phyloP scores from a whole-genome alignment of 202 grass and related monocot species.

The Saccharum hybrid region DNA sequence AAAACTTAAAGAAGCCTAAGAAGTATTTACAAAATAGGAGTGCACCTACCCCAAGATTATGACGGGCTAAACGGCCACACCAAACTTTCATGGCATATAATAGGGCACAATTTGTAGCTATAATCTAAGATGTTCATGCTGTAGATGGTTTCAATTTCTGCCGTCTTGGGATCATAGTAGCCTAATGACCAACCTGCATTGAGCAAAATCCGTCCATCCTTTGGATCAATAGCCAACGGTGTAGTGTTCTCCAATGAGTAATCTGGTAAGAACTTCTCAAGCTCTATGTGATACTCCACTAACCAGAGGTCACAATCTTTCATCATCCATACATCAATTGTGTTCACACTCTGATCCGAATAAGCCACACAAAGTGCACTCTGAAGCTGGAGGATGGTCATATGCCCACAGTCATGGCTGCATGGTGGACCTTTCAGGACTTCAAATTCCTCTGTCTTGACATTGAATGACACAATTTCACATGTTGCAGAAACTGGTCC shows the following conservation, averaged over 20 bases:
- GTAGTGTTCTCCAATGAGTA: conserved; percentile 10
- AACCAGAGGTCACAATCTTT: conserved; percentile 19
- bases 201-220: conserved; percentile 37
- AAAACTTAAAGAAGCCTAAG: neutral
- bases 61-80: neutral
- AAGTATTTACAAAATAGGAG: neutral
- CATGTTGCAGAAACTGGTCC: conserved; percentile 13
- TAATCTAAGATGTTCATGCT: neutral
- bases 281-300: conserved; percentile 34
- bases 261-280: conserved; percentile 11
- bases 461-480: conserved; percentile 22
- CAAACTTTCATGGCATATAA: conserved; percentile 27
- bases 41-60: neutral
- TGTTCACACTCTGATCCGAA: conserved; percentile 19
- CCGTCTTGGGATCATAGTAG: conserved; percentile 28
- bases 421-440: conserved; percentile 38
- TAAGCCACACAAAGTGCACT: conserved; percentile 26
- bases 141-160: conserved; percentile 11
- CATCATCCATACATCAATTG: conserved; percentile 35
- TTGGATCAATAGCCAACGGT: conserved; percentile 23
- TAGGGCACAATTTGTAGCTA: neutral
- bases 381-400: conserved; percentile 29
- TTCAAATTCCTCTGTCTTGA: conserved; percentile 6
- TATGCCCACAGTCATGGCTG: neutral
- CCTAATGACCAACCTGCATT: conserved; percentile 13